Conservation (phyloP, 108 stramenopile species). For the Conticribra weissflogii region DNA sequence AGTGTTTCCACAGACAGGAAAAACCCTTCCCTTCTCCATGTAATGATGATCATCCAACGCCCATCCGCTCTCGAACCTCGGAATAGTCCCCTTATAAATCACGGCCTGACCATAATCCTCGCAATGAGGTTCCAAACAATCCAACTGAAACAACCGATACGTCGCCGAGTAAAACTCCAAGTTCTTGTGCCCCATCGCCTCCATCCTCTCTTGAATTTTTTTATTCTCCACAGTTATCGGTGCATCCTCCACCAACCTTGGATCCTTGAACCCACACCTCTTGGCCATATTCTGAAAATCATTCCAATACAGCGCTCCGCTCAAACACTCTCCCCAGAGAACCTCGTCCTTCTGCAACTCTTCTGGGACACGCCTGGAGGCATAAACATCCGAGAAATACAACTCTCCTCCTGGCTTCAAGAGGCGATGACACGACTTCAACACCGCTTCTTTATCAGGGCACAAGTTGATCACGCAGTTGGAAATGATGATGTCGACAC, state of each 20-base stretch:
- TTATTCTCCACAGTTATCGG: constrained; percentile 88
- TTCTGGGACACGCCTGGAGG: constrained; percentile 90
- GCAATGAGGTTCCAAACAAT: constrained; percentile 90
- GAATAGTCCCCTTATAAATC: constrained; percentile 96
- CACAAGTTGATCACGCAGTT: constrained; percentile 98
- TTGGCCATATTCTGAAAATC: constrained; percentile 91
- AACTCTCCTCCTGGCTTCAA: constrained; percentile 95
- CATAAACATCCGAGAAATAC: constrained; percentile 97
- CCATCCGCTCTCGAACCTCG: constrained; percentile 78
- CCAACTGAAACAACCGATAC: constrained; percentile 92
- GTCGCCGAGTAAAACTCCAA: constrained; percentile 94
- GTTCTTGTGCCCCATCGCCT: constrained; percentile 68
- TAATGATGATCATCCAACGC: constrained; percentile 91
- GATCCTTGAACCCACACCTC: constrained; percentile 88
- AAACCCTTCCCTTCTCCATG: constrained; percentile 89
- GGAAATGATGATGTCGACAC: constrained; percentile 94
- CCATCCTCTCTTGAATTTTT: constrained; percentile 71
- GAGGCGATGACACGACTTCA: constrained; percentile 82
- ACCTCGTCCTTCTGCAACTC: constrained; percentile 74
- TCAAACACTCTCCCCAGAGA: constrained; percentile 95
- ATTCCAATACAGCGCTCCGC: constrained; percentile 96
- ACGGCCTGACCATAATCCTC: constrained; percentile 98
- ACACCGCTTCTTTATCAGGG: constrained; percentile 94
- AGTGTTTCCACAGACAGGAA: constrained; percentile 97
- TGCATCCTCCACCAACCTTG: constrained; percentile 90